These are phyloP conservation scores for Anthracocystis panici-leucophaei DNA, from an alignment of 1,284 basidiomycete genomes.

Conservation along the genomic window DNA sequence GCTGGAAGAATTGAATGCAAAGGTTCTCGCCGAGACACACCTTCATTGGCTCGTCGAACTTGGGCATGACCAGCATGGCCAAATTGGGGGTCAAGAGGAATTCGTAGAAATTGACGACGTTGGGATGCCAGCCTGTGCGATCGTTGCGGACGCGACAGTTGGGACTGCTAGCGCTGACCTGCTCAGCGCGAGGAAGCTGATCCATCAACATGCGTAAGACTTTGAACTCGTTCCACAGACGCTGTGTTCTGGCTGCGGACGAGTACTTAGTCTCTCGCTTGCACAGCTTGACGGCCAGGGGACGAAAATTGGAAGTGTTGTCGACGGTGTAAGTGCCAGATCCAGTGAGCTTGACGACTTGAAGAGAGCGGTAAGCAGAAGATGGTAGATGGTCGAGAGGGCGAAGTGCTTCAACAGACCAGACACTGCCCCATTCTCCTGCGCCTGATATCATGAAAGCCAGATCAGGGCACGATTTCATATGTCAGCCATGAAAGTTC, in stretches of 20 bases:
- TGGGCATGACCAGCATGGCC: constrained; percentile 60
- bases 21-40: constrained; percentile 51
- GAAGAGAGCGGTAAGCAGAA: constrained; percentile 36
- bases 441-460: constrained; percentile 12
- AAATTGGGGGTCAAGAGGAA: constrained; percentile 53
- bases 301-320: constrained; percentile 34
- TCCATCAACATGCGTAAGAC: constrained; percentile 47
- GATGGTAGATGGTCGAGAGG: constrained; percentile 40
- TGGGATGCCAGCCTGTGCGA: constrained; percentile 51
- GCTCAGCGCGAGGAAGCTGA: constrained; percentile 38
- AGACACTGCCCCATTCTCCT: constrained; percentile 55
- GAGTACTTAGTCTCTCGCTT: constrained; percentile 45
- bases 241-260: constrained; percentile 45
- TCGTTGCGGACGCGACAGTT: constrained; percentile 38
- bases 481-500: neutral
- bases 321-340: constrained; percentile 32
- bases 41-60: constrained; percentile 58
- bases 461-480: neutral
- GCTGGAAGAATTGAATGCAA: constrained; percentile 54
- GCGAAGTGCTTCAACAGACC: constrained; percentile 32
- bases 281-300: constrained; percentile 56
- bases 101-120: constrained; percentile 54
- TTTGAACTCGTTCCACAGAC: constrained; percentile 64
- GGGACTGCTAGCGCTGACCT: constrained; percentile 37
- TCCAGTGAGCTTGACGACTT: constrained; percentile 37